Conservation (phyloP, 768 basidiomycete species). For the Trametes villosa region DNA sequence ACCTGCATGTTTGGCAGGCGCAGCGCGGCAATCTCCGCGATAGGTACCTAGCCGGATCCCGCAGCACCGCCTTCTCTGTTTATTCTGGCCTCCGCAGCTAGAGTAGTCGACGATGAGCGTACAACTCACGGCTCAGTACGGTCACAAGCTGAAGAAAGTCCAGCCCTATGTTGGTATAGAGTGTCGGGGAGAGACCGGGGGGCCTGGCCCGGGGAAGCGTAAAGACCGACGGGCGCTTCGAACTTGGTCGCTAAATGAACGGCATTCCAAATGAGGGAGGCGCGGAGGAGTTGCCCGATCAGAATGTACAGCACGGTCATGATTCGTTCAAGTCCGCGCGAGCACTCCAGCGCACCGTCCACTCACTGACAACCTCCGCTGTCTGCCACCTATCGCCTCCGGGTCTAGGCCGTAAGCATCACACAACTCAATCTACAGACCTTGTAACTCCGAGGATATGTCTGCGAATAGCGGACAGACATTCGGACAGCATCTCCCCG, state of each 20-base stretch:
- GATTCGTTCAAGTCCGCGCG: constrained; percentile 5
- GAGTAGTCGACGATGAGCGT: no score
- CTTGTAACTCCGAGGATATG: neutral
- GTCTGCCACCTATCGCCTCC: no score
- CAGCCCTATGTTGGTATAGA: no score
- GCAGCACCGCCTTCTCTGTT: no score
- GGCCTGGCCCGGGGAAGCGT: neutral
- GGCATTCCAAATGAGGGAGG: constrained; percentile 1
- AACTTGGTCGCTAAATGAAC: neutral
- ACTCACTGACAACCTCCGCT: neutral
- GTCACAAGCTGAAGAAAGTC: no score
- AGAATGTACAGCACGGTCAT: constrained; percentile 6
- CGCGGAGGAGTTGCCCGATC: constrained; percentile 1
- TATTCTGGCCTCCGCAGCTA: no score
- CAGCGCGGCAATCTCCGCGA: constrained; percentile 14
- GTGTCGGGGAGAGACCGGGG: no score
- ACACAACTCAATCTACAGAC: no score
- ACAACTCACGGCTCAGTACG: no score
- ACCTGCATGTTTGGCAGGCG: neutral
- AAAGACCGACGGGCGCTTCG: neutral
- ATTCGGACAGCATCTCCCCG: constrained; percentile 60
- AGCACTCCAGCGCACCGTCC: neutral
- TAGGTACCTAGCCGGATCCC: neutral
- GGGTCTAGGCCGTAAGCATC: no score
- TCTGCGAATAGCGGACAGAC: constrained; percentile 32